Conservation (phyloP, 257 asterid genomes). For the Capsicum rhomboideum region DNA sequence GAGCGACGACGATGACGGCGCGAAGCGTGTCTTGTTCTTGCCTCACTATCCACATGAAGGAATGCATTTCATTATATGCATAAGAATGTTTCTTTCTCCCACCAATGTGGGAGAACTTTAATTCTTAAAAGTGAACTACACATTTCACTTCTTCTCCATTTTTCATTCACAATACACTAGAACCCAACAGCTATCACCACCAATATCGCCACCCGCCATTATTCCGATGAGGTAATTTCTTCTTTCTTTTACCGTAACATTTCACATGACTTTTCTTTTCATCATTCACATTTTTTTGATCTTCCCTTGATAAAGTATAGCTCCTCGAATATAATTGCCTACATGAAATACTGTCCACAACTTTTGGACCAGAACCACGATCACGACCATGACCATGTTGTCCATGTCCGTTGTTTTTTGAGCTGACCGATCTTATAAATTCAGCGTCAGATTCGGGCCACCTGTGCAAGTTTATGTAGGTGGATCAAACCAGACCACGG, state of each 20-base stretch:
- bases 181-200: background rate
- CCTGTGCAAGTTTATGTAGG: conserved; percentile 59
- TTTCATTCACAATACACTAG: no score
- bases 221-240: background rate
- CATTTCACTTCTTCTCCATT: no score
- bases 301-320: conserved; percentile 80
- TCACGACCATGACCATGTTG: background rate
- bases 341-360: conserved; percentile 79
- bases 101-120: no score
- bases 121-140: no score
- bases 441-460: conserved; percentile 91
- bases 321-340: conserved; percentile 75
- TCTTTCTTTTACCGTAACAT: conserved; percentile 22
- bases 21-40: no score
- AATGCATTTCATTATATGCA: no score
- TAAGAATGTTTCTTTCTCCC: no score
- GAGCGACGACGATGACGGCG: no score
- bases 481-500: conserved; percentile 49
- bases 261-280: conserved; percentile 23
- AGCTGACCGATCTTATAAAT: conserved; percentile 58
- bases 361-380: conserved; percentile 29
- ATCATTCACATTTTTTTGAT: conserved; percentile 17
- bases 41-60: no score
- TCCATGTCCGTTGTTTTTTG: background rate
- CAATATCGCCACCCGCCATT: no score